Base-by-base conservation (phyloP, 768 basidiomycete genomes). In the Daedaleopsis nitida region DNA sequence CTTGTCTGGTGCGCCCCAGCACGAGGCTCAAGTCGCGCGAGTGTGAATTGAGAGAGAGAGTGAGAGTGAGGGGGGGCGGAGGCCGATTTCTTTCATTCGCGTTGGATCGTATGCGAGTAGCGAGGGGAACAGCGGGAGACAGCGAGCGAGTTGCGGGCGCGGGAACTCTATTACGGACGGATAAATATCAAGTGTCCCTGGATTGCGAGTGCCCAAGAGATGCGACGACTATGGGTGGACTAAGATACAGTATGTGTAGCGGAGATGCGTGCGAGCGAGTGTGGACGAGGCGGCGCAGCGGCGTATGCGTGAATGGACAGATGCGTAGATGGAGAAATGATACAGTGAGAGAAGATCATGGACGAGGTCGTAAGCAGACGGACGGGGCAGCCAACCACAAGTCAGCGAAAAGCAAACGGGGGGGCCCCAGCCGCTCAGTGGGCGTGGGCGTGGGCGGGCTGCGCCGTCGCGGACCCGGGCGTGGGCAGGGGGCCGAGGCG, bases 401-500 rank as follows among this genome's bases (percentile, higher is more conserved):
- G n/a, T n/a, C n/a, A n/a, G n/a, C n/a, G n/a, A n/a, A n/a, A n/a
- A n/a, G n/a, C n/a, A n/a, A n/a, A n/a, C n/a, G n/a, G n/a, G 21
- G 47, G 39, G 8, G 37, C 19, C n/a, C 11, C 24, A 3, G 6
- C 19, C 19, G 50, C n/a, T 23, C 21, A 56, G 19, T 56, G 44
- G 10, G 45, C 42, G 24, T 56, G 44, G 10, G 45, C 42, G 24
- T 23, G 24, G 9, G 37, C 23, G 1, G 35, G 47, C 21, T 49
- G 47, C 23, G 23, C 21, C 5, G 52, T 27, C n/a, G 62, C 32
- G 13, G n/a, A n/a, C n/a, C n/a, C n/a, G n/a, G 48, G 7, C 21
- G 45, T 55, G 34, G 59, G 50, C 39, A 38, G 19, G 48, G 47
- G 27, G 42, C 57, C 38, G 59, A 54, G 32, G n/a, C 32, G 53